These are phyloP conservation scores for Colletotrichum simmondsii DNA, from an alignment of 2,329 filamentous ascomycete species.

Conservation along the genomic window DNA sequence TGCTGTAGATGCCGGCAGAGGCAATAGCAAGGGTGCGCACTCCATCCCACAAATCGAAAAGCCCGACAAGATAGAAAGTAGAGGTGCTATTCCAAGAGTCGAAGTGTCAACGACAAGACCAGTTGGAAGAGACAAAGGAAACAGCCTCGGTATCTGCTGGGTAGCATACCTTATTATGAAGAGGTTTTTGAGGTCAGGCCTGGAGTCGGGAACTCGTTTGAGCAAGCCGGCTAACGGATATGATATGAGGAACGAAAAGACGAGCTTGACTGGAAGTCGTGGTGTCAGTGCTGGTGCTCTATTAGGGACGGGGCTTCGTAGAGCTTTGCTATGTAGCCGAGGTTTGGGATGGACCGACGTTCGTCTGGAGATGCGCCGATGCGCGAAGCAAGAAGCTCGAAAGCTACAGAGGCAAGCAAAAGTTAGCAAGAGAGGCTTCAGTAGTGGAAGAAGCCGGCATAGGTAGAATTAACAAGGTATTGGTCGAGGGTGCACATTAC, in stretches of 20 bases:
- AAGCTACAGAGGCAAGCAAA: slow-evolving; percentile 47
- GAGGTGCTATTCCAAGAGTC: slow-evolving; percentile 67
- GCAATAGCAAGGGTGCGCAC: slow-evolving; percentile 83
- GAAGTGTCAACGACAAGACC: neutral
- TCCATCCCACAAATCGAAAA: slow-evolving; percentile 93
- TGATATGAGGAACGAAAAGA: slow-evolving; percentile 89
- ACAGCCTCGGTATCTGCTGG: neutral
- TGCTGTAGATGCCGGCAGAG: slow-evolving; percentile 81
- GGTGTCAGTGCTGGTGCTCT: neutral
- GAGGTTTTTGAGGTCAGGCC: slow-evolving; percentile 85
- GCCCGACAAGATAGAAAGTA: slow-evolving; percentile 90
- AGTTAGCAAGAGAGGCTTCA: slow-evolving; percentile 11
- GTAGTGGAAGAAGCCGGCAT: neutral
- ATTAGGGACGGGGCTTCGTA: slow-evolving; percentile 41
- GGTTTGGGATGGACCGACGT: slow-evolving; percentile 46
- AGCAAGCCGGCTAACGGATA: slow-evolving; percentile 90
- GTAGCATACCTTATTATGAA: slow-evolving; percentile 79
- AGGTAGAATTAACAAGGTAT: neutral
- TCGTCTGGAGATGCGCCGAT: slow-evolving; percentile 59
- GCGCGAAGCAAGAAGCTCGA: slow-evolving; percentile 51
- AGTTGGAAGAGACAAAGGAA: neutral
- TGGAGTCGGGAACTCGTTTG: slow-evolving; percentile 88
- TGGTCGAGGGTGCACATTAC: neutral
- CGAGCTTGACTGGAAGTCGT: slow-evolving; percentile 81
- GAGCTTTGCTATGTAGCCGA: slow-evolving; percentile 37